These are phyloP conservation scores for Croton laevigatus DNA, from an alignment of 441 rosid species.

Conservation along the genomic window DNA sequence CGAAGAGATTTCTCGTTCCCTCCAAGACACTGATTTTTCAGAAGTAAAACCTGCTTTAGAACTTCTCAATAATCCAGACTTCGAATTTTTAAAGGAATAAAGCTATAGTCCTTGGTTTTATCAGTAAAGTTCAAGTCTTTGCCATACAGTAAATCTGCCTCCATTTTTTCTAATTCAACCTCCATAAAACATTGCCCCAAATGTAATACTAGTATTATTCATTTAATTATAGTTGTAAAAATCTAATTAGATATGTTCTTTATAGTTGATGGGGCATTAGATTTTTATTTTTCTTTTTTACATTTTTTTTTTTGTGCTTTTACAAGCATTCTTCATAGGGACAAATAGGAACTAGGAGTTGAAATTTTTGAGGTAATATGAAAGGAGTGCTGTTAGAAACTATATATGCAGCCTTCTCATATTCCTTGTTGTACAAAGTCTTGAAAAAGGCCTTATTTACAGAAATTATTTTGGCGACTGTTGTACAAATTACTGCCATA, in stretches of 20 bases:
- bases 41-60: constrained; percentile 55
- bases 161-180: constrained; percentile 1
- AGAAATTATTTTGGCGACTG: neutral
- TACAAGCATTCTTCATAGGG: constrained; percentile 39
- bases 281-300: constrained; percentile 12
- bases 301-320: neutral
- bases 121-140: constrained; percentile 21
- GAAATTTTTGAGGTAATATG: constrained; percentile 3
- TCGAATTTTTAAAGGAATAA: constrained; percentile 74
- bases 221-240: constrained; percentile 30
- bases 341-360: neutral
- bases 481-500: neutral
- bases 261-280: constrained; percentile 30
- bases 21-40: constrained; percentile 55
- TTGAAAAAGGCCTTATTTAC: constrained; percentile 2
- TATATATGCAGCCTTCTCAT: constrained; percentile 9
- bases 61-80: constrained; percentile 62
- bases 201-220: constrained; percentile 26
- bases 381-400: constrained; percentile 7
- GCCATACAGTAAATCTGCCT: constrained; percentile 31
- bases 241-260: constrained; percentile 28
- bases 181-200: constrained; percentile 21
- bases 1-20: constrained; percentile 49
- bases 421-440: constrained; percentile 22
- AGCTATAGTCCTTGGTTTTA: constrained; percentile 20